A percentile compares a stretch with the other conserved stretches of the same genome.
Conservation (phyloP, 2,329 filamentous ascomycete genomes). For the Penicillium occitanis region DNA sequence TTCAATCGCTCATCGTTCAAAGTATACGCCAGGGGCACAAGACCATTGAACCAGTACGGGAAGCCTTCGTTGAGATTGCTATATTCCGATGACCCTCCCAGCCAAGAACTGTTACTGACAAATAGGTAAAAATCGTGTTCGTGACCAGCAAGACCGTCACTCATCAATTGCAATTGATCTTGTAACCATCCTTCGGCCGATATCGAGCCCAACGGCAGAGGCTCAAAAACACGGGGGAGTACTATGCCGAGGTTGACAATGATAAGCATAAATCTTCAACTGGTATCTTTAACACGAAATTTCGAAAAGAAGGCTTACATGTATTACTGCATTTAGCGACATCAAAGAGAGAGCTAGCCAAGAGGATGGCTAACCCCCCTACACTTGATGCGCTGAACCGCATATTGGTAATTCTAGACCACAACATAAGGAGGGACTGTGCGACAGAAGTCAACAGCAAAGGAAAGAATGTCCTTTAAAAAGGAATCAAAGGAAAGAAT, state of each 20-base stretch:
- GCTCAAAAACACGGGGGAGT: conserved; percentile 19
- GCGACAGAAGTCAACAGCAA: neutral
- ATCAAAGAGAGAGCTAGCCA: conserved; percentile 7
- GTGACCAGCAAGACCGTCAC: conserved; percentile 55
- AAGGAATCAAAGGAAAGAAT: neutral
- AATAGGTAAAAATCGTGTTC: conserved; percentile 58
- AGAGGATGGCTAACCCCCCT: conserved; percentile 1
- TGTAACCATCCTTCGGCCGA: conserved; percentile 54
- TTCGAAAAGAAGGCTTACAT: neutral
- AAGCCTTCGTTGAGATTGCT: conserved; percentile 55
- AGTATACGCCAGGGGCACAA: conserved; percentile 57
- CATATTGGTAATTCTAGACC: neutral
- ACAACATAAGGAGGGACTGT: conserved; percentile 12
- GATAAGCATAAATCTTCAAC: neutral
- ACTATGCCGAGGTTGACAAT: conserved; percentile 6
- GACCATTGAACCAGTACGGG: conserved; percentile 60
- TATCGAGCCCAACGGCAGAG: conserved; percentile 51
- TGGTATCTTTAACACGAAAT: neutral
- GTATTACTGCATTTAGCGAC: conserved; percentile 11
- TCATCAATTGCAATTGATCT: conserved; percentile 52
- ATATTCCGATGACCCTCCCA: conserved; percentile 55
- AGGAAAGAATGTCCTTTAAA: neutral
- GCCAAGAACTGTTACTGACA: conserved; percentile 53
- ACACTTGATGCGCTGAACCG: neutral
- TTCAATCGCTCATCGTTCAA: conserved; percentile 53